Conservation (phyloP, 768 basidiomycete species). For the Chalciporus pseudorubinellus region DNA sequence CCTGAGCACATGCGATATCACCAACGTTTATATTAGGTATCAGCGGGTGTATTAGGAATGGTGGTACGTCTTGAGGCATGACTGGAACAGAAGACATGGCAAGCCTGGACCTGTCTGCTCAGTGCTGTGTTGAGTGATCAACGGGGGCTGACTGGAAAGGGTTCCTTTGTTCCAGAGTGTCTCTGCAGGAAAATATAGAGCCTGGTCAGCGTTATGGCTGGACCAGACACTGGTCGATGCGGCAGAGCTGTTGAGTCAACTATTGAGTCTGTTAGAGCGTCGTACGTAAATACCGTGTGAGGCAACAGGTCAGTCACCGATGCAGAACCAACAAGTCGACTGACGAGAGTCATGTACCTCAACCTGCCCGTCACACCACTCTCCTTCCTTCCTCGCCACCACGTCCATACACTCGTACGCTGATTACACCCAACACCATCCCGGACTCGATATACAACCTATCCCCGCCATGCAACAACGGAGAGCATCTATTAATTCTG, state of each 20-base stretch:
- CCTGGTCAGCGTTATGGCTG: too few species aligned
- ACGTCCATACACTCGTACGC: background rate
- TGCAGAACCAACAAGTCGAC: background rate
- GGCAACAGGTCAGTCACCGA: background rate
- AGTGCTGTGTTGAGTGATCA: background rate
- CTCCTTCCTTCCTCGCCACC: constrained; percentile 2
- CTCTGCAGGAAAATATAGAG: background rate
- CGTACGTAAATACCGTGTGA: constrained; percentile 20
- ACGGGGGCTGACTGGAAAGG: background rate
- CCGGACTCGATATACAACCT: constrained; percentile 11
- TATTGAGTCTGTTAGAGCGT: too few species aligned
- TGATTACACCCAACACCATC: background rate
- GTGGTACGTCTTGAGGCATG: constrained; percentile 52
- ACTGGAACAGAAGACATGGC: constrained; percentile 20
- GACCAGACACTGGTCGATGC: background rate
- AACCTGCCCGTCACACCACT: constrained; percentile 5
- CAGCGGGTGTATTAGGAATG: constrained; percentile 55
- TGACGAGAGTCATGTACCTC: constrained; percentile 18
- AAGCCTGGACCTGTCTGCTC: background rate
- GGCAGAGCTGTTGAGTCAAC: too few species aligned
- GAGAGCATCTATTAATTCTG: constrained; percentile 19
- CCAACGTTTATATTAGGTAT: constrained; percentile 36
- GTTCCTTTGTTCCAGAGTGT: background rate
- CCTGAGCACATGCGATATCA: constrained; percentile 47
- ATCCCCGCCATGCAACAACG: constrained; percentile 13